Evolutionary conservation across 306 rosid species (phyloP).

Genomic region (Cucurbita ficifolia): DNA sequence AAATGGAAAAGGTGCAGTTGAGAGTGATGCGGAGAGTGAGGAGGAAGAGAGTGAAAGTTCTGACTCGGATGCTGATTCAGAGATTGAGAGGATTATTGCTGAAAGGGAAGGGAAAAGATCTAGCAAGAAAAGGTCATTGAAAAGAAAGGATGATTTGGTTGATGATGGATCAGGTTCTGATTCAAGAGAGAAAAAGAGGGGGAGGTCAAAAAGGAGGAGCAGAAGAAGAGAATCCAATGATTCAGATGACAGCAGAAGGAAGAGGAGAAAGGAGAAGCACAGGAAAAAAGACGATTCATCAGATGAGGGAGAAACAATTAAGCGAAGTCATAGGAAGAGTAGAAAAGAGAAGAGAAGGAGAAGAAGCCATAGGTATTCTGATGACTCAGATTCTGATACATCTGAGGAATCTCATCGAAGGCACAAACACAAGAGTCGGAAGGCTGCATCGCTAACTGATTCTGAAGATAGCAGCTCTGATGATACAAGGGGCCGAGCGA

Average conservation of each 20-base stretch:
- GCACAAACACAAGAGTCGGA: constrained; percentile 41
- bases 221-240: constrained; percentile 33
- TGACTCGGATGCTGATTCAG: constrained; percentile 61
- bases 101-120: constrained; percentile 43
- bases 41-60: constrained; percentile 58
- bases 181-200: constrained; percentile 54
- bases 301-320: constrained; percentile 20
- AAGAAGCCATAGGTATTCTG: constrained; percentile 39
- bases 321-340: constrained; percentile 21
- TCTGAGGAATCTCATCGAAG: constrained; percentile 37
- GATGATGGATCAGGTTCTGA: constrained; percentile 32
- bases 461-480: constrained; percentile 30
- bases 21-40: constrained; percentile 50
- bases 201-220: constrained; percentile 71
- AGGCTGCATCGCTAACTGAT: constrained; percentile 30
- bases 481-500: constrained; percentile 41
- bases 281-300: constrained; percentile 37
- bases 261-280: constrained; percentile 47
- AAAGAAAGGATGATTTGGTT: constrained; percentile 28
- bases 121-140: constrained; percentile 26
- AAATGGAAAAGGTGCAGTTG: constrained; percentile 21
- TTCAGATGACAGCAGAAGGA: constrained; percentile 50
- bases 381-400: constrained; percentile 47
- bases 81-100: constrained; percentile 69
- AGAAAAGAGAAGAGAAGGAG: constrained; percentile 43